Conservation (phyloP, 257 asterid genomes). For the Solanum chilense region DNA sequence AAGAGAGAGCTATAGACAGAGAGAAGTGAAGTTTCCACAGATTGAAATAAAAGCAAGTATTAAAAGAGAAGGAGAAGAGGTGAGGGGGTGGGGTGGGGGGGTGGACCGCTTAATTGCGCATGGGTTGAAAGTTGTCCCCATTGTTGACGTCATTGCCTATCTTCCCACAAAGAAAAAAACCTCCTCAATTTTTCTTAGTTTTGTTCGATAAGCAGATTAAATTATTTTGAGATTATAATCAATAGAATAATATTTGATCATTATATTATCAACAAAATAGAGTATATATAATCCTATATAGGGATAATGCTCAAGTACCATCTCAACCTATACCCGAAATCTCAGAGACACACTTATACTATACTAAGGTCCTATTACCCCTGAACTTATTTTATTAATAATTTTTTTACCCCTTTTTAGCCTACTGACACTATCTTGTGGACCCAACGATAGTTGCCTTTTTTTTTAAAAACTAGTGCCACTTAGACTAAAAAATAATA, state of each 20-base stretch:
- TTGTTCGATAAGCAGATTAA: too few species aligned
- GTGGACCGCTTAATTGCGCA: constrained; percentile 72
- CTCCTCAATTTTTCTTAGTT: not conserved
- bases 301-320: too few species aligned
- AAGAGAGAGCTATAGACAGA: not conserved
- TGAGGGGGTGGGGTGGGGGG: constrained; percentile 8
- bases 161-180: not conserved
- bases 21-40: not conserved
- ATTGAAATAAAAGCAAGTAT: constrained; percentile 1
- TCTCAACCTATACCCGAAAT: too few species aligned
- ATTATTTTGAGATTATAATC: too few species aligned
- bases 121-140: constrained; percentile 56
- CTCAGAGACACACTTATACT: too few species aligned
- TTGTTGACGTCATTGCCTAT: constrained; percentile 23
- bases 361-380: too few species aligned
- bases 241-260: accelerated
- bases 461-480: too few species aligned
- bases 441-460: too few species aligned
- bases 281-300: not conserved
- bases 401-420: too few species aligned
- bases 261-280: not conserved
- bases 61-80: constrained; percentile 2
- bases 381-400: too few species aligned
- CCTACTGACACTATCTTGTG: too few species aligned
- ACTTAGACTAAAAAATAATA: too few species aligned